These are phyloP conservation scores for Candida coquimbonensis DNA, from an alignment of 805 yeast genomes.

Conservation along the genomic window DNA sequence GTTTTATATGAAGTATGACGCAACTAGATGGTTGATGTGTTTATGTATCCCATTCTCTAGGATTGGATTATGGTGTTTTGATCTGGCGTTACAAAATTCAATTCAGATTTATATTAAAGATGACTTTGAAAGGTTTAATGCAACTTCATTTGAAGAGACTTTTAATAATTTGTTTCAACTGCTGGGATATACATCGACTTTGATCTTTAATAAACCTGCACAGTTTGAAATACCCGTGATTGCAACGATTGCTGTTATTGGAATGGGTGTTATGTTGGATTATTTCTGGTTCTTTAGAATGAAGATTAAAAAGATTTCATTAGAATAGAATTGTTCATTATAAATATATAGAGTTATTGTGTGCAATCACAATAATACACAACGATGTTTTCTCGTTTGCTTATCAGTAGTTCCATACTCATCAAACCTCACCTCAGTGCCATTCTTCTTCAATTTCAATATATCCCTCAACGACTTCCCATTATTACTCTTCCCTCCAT, in stretches of 20 bases:
- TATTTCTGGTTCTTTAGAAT: constrained; percentile 6
- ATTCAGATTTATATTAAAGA: constrained; percentile 29
- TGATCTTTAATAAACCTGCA: constrained; percentile 24
- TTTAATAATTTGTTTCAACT: constrained; percentile 26
- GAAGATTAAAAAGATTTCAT: neutral
- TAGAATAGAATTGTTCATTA: neutral
- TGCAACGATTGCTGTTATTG: constrained; percentile 12
- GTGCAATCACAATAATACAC: constrained; percentile 7
- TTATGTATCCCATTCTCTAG: constrained; percentile 26
- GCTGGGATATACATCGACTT: constrained; percentile 22
- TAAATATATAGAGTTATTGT: neutral
- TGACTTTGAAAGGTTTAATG: constrained; percentile 25
- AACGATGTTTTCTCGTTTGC: constrained; percentile 7
- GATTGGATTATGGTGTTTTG: constrained; percentile 37
- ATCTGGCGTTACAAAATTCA: constrained; percentile 27
- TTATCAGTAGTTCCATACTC: constrained; percentile 12
- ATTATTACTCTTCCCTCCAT: too few species aligned
- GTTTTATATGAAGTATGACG: constrained; percentile 7
- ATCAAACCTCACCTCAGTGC: constrained; percentile 5
- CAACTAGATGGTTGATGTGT: constrained; percentile 18
- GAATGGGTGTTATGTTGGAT: constrained; percentile 2
- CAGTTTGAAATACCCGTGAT: constrained; percentile 25
- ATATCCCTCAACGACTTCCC: constrained; percentile 1
- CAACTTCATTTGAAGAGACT: constrained; percentile 29
- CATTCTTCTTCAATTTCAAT: neutral